Conservation (phyloP, 345 rosid species). For the Arabidopsis suecica region DNA sequence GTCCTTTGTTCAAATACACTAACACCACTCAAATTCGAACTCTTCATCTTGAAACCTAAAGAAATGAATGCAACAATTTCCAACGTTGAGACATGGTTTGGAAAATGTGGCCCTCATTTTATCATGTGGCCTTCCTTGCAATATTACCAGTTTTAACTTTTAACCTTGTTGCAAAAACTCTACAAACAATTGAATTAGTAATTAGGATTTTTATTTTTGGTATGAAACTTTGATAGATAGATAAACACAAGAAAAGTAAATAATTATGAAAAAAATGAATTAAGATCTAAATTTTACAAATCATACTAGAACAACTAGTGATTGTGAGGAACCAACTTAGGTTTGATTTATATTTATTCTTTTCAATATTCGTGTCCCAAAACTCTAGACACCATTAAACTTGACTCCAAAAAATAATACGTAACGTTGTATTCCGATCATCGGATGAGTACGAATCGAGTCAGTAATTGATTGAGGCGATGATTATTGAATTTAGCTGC, state of each 20-base stretch:
- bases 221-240: too few relatives aligned
- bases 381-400: background rate
- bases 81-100: background rate
- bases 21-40: background rate
- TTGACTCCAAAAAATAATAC: background rate
- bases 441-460: background rate
- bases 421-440: conserved; percentile 7
- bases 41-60: background rate
- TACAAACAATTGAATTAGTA: too few relatives aligned
- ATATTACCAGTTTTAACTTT: too few relatives aligned
- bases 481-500: conserved; percentile 27
- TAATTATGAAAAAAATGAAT: background rate
- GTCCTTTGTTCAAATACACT: too few relatives aligned
- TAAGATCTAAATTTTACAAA: background rate
- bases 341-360: background rate
- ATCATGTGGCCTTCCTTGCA: background rate
- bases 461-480: conserved; percentile 14
- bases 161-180: too few relatives aligned
- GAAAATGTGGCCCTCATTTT: background rate
- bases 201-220: too few relatives aligned
- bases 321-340: background rate
- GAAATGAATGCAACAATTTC: background rate
- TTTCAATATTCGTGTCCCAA: background rate
- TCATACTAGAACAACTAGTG: background rate
- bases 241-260: too few relatives aligned